A percentile compares a stretch with the other conserved stretches of the same genome.
Conservation (phyloP, 805 yeast genomes). For the Suhomyces sp. region DNA sequence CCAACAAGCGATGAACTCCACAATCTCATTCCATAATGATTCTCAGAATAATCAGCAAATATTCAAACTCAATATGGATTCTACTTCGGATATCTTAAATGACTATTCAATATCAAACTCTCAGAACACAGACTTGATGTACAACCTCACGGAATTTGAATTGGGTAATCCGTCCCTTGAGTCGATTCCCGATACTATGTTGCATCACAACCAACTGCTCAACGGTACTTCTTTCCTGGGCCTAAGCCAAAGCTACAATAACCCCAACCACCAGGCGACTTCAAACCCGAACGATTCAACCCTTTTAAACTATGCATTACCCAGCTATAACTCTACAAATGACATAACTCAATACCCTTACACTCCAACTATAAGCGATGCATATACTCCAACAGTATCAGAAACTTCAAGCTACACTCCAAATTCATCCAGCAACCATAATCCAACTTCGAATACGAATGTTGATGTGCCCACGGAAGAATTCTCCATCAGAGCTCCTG, state of each 20-base stretch:
- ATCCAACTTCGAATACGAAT: not conserved
- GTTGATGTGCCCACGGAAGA: not conserved
- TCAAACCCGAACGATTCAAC: not conserved
- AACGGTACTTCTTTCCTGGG: not conserved
- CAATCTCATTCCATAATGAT: constrained; percentile 10
- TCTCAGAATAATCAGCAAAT: constrained; percentile 3
- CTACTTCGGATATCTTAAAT: constrained; percentile 13
- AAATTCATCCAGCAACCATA: constrained; percentile 9
- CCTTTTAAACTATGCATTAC: constrained; percentile 1
- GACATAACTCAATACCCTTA: constrained; percentile 12
- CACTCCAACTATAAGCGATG: constrained; percentile 17
- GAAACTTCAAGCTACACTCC: constrained; percentile 18
- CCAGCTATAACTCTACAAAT: constrained; percentile 8
- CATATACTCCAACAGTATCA: constrained; percentile 17
- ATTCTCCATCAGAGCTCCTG: constrained; percentile 6
- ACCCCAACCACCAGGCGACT: not conserved
- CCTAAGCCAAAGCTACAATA: not conserved
- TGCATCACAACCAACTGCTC: constrained; percentile 6
- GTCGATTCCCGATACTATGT: constrained; percentile 23
- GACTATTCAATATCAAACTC: constrained; percentile 9
- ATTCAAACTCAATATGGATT: constrained; percentile 12
- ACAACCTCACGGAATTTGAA: constrained; percentile 23
- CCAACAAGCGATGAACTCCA: constrained; percentile 15
- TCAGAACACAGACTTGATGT: constrained; percentile 17
- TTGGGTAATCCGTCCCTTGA: constrained; percentile 25